Percentiles rank a stretch among this genome's conserved stretches.
These are phyloP conservation scores for Venturia aucupariae DNA, from an alignment of 2,329 filamentous ascomycete genomes.

Conservation along the genomic window DNA sequence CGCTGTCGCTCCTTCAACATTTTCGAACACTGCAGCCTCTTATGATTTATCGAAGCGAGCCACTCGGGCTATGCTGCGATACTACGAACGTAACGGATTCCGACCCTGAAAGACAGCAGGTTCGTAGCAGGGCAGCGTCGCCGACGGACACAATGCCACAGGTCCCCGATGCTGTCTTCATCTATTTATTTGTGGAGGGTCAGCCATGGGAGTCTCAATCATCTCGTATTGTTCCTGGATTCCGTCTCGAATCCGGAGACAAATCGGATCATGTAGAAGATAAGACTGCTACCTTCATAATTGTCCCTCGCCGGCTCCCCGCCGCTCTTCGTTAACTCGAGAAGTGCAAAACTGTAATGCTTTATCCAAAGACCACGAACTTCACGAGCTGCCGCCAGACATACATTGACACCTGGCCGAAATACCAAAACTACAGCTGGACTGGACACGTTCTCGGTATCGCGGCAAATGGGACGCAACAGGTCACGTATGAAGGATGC, in stretches of 20 bases:
- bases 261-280: no score
- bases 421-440: constrained; percentile 16
- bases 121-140: neutral
- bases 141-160: neutral
- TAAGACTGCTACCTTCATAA: neutral
- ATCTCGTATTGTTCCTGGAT: neutral
- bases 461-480: neutral
- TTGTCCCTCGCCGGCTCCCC: neutral
- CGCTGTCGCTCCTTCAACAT: no score
- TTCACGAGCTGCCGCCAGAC: neutral
- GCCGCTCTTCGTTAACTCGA: neutral
- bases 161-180: neutral
- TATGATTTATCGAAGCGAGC: no score
- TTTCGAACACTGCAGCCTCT: no score
- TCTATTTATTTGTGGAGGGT: neutral
- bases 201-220: neutral
- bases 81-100: no score
- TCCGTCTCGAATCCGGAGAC: no score
- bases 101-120: no score
- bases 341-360: neutral
- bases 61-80: no score
- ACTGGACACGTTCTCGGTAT: constrained; percentile 17
- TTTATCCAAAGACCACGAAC: neutral
- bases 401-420: constrained; percentile 1
- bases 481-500: constrained; percentile 14